Conservation (phyloP, 257 asterid genomes). For the Verbascum thapsus region DNA sequence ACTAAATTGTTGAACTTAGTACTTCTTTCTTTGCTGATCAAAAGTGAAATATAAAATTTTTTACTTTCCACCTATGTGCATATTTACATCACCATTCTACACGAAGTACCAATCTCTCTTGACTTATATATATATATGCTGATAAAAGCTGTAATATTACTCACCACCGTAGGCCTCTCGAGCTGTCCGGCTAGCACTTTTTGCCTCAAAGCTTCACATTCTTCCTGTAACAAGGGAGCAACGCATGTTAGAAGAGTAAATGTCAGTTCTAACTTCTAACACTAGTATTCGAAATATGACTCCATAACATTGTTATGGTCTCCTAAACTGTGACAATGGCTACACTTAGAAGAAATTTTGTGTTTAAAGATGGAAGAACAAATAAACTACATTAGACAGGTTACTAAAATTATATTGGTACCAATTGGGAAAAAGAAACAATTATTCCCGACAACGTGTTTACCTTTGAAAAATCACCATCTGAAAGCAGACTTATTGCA, state of each 20-base stretch:
- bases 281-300: too few species aligned
- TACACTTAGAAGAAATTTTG: too few species aligned
- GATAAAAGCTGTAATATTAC: conserved; percentile 28
- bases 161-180: conserved; percentile 73
- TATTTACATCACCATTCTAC: not conserved
- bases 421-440: conserved; percentile 7
- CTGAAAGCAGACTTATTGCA: conserved; percentile 43
- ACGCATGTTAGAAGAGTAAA: too few species aligned
- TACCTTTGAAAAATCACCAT: conserved; percentile 58
- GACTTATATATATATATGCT: not conserved
- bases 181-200: conserved; percentile 60
- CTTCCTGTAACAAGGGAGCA: conserved; percentile 55
- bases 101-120: not conserved
- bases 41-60: not conserved
- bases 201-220: conserved; percentile 58
- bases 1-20: not conserved
- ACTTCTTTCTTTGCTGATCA: not conserved
- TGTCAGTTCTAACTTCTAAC: too few species aligned
- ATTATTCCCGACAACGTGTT: conserved; percentile 17
- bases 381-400: conserved; percentile 1
- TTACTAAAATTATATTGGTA: not conserved
- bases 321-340: too few species aligned
- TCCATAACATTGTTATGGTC: too few species aligned
- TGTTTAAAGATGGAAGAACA: too few species aligned
- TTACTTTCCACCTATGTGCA: not conserved